A percentile compares a stretch with the other conserved stretches of the same genome.
Evolutionary conservation across 768 basidiomycete species (phyloP).

Genomic region (Termitomyces heimii): DNA sequence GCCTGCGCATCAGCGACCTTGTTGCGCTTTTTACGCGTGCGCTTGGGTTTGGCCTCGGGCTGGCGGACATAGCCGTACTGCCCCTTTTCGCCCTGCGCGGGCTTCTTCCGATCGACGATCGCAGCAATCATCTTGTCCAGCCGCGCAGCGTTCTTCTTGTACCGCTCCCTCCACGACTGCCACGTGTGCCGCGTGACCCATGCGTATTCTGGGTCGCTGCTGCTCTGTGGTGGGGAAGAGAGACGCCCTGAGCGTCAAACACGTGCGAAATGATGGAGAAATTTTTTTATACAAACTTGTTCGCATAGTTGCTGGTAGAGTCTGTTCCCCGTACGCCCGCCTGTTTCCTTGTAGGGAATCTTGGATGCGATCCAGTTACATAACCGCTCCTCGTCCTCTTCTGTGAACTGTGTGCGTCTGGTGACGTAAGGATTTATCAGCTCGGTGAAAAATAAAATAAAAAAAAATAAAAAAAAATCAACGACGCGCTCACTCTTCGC

Average conservation of each 20-base stretch:
- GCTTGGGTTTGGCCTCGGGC: conserved; percentile 63
- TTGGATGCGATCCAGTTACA: conserved; percentile 78
- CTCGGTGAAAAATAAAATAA: too few relatives aligned
- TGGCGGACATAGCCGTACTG: conserved; percentile 80
- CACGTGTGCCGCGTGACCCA: conserved; percentile 84
- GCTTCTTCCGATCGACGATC: conserved; percentile 68
- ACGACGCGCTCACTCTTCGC: conserved; percentile 64
- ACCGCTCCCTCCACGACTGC: conserved; percentile 88
- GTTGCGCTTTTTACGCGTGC: conserved; percentile 41
- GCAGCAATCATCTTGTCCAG: conserved; percentile 58
- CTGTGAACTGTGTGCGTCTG: conserved; percentile 75
- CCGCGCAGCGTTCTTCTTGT: conserved; percentile 74
- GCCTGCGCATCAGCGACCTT: conserved; percentile 25
- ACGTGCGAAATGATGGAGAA: too few relatives aligned
- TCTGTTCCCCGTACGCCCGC: conserved; percentile 77
- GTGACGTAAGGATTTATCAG: neutral
- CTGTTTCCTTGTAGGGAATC: conserved; percentile 79
- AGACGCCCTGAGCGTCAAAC: too few relatives aligned
- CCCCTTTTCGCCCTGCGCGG: conserved; percentile 66
- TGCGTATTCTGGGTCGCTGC: conserved; percentile 60
- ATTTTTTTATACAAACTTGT: conserved; percentile 35
- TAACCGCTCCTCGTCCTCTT: conserved; percentile 69
- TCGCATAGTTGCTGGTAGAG: conserved; percentile 80
- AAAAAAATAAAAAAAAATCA: too few relatives aligned
- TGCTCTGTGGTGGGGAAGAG: too few relatives aligned